Evolutionary conservation across 768 basidiomycete genomes (phyloP).

Genomic region (Kwoniella europaea): DNA sequence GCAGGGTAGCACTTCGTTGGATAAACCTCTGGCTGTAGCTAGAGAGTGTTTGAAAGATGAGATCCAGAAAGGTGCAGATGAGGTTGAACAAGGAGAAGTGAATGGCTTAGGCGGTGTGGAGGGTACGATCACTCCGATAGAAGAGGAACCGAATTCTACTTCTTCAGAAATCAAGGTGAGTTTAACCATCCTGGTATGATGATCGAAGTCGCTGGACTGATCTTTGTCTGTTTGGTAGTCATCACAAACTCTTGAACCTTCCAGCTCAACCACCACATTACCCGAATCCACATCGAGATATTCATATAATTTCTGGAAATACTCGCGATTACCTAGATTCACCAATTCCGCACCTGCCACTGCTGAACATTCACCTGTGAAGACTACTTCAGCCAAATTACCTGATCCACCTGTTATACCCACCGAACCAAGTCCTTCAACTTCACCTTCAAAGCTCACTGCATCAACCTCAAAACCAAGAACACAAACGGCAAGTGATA

Average conservation of each 20-base stretch:
- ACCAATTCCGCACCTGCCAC: constrained; percentile 22
- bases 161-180: constrained; percentile 24
- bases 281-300: constrained; percentile 21
- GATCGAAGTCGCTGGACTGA: background rate
- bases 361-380: constrained; percentile 22
- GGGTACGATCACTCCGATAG: constrained; percentile 3
- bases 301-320: constrained; percentile 37
- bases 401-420: constrained; percentile 5
- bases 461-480: too few species aligned
- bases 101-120: background rate
- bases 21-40: constrained; percentile 42
- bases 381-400: constrained; percentile 7
- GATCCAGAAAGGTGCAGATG: constrained; percentile 1
- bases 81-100: background rate
- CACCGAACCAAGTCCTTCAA: background rate
- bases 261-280: constrained; percentile 1
- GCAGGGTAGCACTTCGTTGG: constrained; percentile 17
- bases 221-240: constrained; percentile 2
- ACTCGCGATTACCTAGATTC: constrained; percentile 28
- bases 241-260: constrained; percentile 12
- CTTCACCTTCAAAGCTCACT: background rate
- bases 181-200: background rate
- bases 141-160: constrained; percentile 3
- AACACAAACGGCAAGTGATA: background rate
- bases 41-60: constrained; percentile 27